Evolutionary conservation across 768 basidiomycete genomes (phyloP).

Genomic region (Hygrocybe punicea): DNA sequence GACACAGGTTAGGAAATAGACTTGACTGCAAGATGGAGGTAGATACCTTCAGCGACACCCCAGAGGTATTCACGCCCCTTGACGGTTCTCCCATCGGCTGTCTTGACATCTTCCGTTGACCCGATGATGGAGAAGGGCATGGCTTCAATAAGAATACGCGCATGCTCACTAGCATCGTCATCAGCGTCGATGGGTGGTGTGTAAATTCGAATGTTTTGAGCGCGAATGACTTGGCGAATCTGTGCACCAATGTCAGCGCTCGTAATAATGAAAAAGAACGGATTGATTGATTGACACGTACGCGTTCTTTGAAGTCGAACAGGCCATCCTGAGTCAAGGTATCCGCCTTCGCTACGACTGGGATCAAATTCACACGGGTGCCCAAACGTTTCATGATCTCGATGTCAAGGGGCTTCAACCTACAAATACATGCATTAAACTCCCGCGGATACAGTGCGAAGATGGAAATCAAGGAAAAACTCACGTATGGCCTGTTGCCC

Average conservation of each 20-base stretch:
- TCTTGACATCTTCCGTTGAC: constrained; percentile 90
- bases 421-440: constrained; percentile 26
- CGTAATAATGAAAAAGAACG: constrained; percentile 7
- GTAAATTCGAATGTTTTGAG: constrained; percentile 94
- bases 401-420: constrained; percentile 95
- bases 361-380: constrained; percentile 96
- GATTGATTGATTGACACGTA: constrained; percentile 36
- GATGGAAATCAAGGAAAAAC: constrained; percentile 25
- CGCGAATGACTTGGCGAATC: constrained; percentile 85
- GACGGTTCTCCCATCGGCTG: constrained; percentile 84
- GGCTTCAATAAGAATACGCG: constrained; percentile 79
- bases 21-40: not conserved
- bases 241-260: constrained; percentile 29
- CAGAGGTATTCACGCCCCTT: constrained; percentile 98
- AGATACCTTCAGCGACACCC: constrained; percentile 97
- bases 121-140: constrained; percentile 99
- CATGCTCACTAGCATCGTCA: constrained; percentile 76
- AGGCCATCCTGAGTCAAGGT: constrained; percentile 94
- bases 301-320: constrained; percentile 86
- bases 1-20: constrained; percentile 1
- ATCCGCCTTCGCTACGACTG: constrained; percentile 96
- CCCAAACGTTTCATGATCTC: constrained; percentile 99
- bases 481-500: constrained; percentile 94
- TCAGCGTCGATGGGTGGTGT: constrained; percentile 89
- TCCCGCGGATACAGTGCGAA: not conserved